Percentiles rank a stretch among this genome's conserved stretches.
phyloP scores from a whole-genome alignment of 495 filamentous ascomycete genomes.

The Trichoderma parareesei region DNA sequence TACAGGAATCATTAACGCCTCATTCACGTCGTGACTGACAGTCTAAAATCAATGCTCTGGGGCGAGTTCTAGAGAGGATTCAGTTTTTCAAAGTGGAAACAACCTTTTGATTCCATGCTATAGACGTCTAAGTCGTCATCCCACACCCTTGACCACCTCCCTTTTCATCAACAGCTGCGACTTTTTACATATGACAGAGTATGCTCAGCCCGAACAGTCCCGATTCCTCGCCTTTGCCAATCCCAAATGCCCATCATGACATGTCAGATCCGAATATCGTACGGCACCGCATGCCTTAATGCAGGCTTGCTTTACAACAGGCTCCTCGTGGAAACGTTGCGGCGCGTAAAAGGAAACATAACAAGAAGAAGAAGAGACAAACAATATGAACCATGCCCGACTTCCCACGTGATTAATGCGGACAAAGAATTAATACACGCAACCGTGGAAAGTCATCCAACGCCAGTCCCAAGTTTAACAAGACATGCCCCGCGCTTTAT shows the following conservation, averaged over 20 bases:
- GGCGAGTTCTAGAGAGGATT: too few relatives aligned
- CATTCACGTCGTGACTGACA: too few relatives aligned
- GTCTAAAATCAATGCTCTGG: too few relatives aligned
- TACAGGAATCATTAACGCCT: too few relatives aligned
- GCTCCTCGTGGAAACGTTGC: neutral
- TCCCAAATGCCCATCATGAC: neutral
- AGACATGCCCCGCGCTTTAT: constrained; percentile 24
- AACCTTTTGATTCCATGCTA: neutral
- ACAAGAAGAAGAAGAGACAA: neutral
- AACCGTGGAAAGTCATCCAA: neutral
- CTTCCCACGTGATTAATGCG: neutral
- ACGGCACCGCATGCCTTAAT: neutral
- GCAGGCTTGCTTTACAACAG: neutral
- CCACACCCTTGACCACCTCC: neutral
- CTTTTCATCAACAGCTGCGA: neutral
- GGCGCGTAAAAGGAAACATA: neutral
- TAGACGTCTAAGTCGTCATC: neutral
- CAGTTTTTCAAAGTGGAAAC: too few relatives aligned
- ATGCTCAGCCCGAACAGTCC: neutral
- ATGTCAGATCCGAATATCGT: neutral
- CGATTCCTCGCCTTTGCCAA: neutral
- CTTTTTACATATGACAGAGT: neutral
- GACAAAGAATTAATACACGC: neutral
- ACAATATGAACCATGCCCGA: neutral
- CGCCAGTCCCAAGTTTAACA: constrained; percentile 3